Base-by-base conservation (phyloP, 495 filamentous ascomycete genomes). In the Neurospora sublineolata region DNA sequence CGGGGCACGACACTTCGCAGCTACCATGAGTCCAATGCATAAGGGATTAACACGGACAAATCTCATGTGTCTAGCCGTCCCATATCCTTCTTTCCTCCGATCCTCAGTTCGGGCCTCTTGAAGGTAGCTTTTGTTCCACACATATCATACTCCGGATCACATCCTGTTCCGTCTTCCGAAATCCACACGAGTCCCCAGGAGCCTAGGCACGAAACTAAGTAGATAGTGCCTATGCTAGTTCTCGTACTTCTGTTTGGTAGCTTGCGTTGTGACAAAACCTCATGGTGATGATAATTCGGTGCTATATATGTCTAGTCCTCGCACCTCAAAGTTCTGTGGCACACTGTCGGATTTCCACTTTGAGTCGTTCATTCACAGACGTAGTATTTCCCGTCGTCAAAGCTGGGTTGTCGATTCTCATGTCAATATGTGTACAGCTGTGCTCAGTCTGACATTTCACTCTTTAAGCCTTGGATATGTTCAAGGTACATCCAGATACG, bases 311-410 rank as follows among this genome's bases (percentile, higher is more conserved):
- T n/a, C 41, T 44, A 2, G n/a, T 1, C 40, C 40, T 41, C 16
- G 16, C 40, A 46, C n/a, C n/a, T 46, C 16, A 8, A 44, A 23
- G 44, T 11, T 14, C 9, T 23, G 46, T 58, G 4, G 11, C 23
- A 5, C 30, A 16, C 23, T 16, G 4, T 60, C 52, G 30, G 12
- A 14, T 16, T 16, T 12, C 67, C 71, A 77, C 79, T 76, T 77
- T 80, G 77, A 79, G 74, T 83, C 82, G 81, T 83, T 84, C 83
- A 80, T 81, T 77, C 83, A 81, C 80, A 84, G 82, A 85, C 82
- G 83, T 83, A 77, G 73, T 79, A 42, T 16, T 37, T n/a, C 0
- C 40, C 30, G 60, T 42, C 14, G 27, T 16, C 60, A 38, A 20
- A 27, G 38, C 7, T n/a, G 8, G 8, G 38, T 36, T 37, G 7